Evolutionary conservation across 2,329 filamentous ascomycete species (phyloP).

Genomic region (Coleophoma cylindrospora): DNA sequence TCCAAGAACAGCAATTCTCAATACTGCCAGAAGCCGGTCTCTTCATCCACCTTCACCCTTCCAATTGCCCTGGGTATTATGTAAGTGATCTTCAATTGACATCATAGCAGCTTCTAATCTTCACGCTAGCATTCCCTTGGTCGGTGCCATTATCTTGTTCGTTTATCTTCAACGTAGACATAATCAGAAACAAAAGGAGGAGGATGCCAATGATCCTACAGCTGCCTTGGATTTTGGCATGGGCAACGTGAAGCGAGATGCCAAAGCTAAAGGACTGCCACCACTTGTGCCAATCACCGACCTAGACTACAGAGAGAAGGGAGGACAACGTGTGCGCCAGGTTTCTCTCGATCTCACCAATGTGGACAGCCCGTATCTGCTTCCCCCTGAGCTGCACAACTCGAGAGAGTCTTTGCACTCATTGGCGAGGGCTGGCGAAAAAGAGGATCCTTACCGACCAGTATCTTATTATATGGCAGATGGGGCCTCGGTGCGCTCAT

Average conservation of each 20-base stretch:
- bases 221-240: conserved; percentile 91
- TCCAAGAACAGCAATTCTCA: conserved; percentile 27
- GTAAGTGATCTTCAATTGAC: conserved; percentile 45
- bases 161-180: conserved; percentile 77
- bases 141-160: conserved; percentile 60
- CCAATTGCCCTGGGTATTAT: conserved; percentile 65
- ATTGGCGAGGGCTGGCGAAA: conserved; percentile 67
- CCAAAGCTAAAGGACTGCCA: conserved; percentile 25
- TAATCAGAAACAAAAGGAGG: conserved; percentile 62
- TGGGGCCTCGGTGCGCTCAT: conserved; percentile 49
- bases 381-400: conserved; percentile 74
- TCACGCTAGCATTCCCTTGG: conserved; percentile 66
- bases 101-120: conserved; percentile 2
- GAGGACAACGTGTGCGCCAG: conserved; percentile 39
- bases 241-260: conserved; percentile 40
- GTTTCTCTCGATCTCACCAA: conserved; percentile 56
- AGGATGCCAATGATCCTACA: conserved; percentile 83
- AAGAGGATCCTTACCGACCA: conserved; percentile 80
- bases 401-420: conserved; percentile 86
- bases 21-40: conserved; percentile 56
- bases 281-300: conserved; percentile 2
- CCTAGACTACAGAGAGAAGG: conserved; percentile 28
- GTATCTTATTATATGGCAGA: conserved; percentile 53
- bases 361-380: conserved; percentile 84
- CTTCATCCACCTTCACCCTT: conserved; percentile 50